Evolutionary conservation across 2,329 filamentous ascomycete genomes (phyloP), one percentile per base, ranked within the genome.

Genomic region (Alternaria dauci): DNA sequence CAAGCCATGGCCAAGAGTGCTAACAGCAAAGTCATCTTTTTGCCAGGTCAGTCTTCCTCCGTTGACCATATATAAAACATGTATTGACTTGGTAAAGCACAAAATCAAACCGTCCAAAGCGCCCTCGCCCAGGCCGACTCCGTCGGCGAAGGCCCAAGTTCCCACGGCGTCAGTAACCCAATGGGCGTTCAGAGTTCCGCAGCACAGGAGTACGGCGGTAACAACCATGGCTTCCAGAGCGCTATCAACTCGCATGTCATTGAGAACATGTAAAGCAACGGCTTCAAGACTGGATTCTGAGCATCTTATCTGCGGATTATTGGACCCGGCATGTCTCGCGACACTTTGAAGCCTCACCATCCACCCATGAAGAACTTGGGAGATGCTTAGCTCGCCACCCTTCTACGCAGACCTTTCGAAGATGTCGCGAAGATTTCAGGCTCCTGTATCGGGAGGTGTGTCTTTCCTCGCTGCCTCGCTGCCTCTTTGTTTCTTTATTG

Each of bases 1-100:
- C 95, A 98, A 79, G 88, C 92, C 42, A 99, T 99, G 94, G 95
- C 95, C 72, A 98, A 97, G 87, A 88, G 88, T 0, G 92, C 93
- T 48, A 96, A 93, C 81, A 87, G 85, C 80, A 96, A 96, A 82
- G 91, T 95, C 16, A 67, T 67, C 25, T 64, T 67, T 57, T 26
- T 67, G 1, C 69, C 69, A 6, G 39, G 39, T n/a, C 4, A 18
- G n/a, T 20, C 0, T 5, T 12, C 4, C 2, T 1, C 16, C 8
- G 8, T 14, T 5, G 0, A 12, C n/a, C 20, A 5, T 8, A 46
- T 30, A 5, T 20, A 2, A 28, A 11, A 28, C 42, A 28, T n/a
- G 1, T 11, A 7, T 11, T 48, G 11, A 48, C 20, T 23, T 23
- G 3, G 4, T 3, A 5, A 16, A 12, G 16, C 41, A 0, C 64